Conservation (phyloP, 345 rosid genomes). For the Mangifera indica region DNA sequence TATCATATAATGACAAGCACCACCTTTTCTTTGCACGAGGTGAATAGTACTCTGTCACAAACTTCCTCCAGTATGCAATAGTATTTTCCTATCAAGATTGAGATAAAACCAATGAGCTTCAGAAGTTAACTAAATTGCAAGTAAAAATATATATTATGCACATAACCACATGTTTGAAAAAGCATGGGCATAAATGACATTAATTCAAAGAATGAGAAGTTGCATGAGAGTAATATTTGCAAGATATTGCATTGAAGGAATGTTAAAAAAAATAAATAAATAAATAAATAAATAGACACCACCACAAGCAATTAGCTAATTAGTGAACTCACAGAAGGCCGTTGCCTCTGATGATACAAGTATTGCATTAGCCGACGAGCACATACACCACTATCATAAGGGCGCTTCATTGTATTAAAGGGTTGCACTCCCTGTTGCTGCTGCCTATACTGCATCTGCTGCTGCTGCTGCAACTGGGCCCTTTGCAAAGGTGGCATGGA, state of each 20-base stretch:
- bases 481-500: slow-evolving; percentile 82
- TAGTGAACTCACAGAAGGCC: slow-evolving; percentile 65
- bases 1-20: slow-evolving; percentile 90
- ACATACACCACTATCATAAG: slow-evolving; percentile 77
- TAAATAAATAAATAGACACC: background rate
- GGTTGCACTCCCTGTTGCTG: slow-evolving; percentile 83
- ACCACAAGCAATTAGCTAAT: background rate
- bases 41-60: slow-evolving; percentile 88
- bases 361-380: slow-evolving; percentile 97
- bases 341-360: slow-evolving; percentile 86
- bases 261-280: background rate
- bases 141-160: slow-evolving; percentile 3
- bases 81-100: slow-evolving; percentile 60
- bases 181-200: background rate
- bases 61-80: slow-evolving; percentile 93
- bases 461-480: slow-evolving; percentile 87
- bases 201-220: background rate
- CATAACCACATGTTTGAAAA: background rate
- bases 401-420: slow-evolving; percentile 47
- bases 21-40: slow-evolving; percentile 97
- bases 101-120: background rate
- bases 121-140: slow-evolving; percentile 10
- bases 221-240: background rate
- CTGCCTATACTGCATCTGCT: slow-evolving; percentile 65
- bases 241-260: background rate